These are phyloP conservation scores for Plasmodium gonderi DNA, from an alignment of 169 alveolate genomes.

Conservation along the genomic window DNA sequence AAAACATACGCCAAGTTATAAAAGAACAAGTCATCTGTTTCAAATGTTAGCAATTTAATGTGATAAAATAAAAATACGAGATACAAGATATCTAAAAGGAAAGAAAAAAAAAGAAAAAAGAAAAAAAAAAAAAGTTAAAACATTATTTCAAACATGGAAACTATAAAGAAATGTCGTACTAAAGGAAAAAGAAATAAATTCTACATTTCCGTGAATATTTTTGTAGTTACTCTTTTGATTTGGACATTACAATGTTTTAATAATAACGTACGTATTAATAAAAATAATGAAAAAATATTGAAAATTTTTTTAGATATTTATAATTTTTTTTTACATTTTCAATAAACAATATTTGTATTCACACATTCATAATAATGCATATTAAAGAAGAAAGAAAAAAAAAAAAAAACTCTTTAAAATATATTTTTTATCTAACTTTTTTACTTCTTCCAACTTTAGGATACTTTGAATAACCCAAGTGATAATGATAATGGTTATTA, in stretches of 20 bases:
- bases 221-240: slow-evolving; percentile 1
- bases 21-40: neutral
- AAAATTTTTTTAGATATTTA: neutral
- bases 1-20: neutral
- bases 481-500: neutral
- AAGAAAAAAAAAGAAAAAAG: neutral
- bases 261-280: slow-evolving; percentile 13
- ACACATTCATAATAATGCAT: neutral
- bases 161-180: neutral
- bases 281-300: neutral
- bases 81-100: neutral
- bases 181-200: neutral
- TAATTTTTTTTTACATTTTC: neutral
- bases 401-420: neutral
- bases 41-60: neutral
- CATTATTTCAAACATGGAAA: slow-evolving; percentile 6
- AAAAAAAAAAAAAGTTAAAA: neutral
- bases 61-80: neutral
- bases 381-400: no score
- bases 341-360: neutral
- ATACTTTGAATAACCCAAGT: neutral
- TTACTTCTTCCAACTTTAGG: neutral
- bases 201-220: neutral
- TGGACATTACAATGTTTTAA: slow-evolving; percentile 18
- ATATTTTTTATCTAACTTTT: neutral